Evolutionary conservation across 441 rosid species (phyloP), one percentile per base, ranked within the genome.

Genomic region (Pelargonium australe): DNA sequence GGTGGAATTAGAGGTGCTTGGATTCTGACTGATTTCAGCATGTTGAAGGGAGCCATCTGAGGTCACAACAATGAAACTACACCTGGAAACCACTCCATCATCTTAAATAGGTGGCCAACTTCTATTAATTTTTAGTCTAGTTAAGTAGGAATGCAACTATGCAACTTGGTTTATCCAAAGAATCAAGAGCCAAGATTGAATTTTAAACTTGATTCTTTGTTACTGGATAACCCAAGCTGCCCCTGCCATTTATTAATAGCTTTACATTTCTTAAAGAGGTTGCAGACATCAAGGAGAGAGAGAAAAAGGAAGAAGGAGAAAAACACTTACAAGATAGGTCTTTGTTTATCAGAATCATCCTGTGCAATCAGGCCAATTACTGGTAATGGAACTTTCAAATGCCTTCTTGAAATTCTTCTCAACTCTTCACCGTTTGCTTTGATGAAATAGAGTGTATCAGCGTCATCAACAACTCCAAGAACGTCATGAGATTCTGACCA

Each of bases 401-500:
- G 83, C 81, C 77, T 80, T 78, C 73, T 83, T 23, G 85, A 79
- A 80, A 85, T 75, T 78, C 82, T 86, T 61, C 86, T 81, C 72
- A 91, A 86, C 79, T 89, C 96, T 74, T 87, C 95, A 66, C 98
- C 99, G 41, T 84, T 90, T 79, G 90, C 83, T 85, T 85, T 87
- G 75, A 95, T 80, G 76, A 92, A 87, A 83, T 83, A 87, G 43
- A 95, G 74, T 63, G 86, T 82, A 75, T 78, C 90, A 49, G 72
- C 74, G 78, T 85, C 91, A 80, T 90, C 91, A 74, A 76, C 73
- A 63, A 92, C 79, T 82, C 96, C 97, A 74, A 95, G 94, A 75
- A 92, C 77, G 81, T 89, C 88, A 73, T 87, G 94, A 71, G 82
- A 73, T 80, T 86, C 99, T 9, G 94, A 92, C 98, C 99, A 95